Conservation (phyloP, 108 stramenopile species). For the Epipyxis sp. region DNA sequence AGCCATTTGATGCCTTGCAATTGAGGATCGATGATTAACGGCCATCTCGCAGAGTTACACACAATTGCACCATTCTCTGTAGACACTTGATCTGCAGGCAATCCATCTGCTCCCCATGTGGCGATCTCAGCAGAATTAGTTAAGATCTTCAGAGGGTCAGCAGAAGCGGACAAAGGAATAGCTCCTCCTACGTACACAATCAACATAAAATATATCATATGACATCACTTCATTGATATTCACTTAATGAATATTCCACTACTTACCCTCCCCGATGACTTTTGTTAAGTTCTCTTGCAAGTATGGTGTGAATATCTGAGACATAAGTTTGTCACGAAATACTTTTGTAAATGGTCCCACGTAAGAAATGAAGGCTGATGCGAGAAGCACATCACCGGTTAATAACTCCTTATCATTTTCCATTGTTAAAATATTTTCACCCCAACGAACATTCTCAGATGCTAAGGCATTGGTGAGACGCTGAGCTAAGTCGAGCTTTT, state of each 20-base stretch:
- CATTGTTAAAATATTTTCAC: constrained; percentile 56
- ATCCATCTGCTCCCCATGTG: constrained; percentile 59
- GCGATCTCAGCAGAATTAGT: constrained; percentile 62
- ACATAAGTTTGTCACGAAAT: constrained; percentile 64
- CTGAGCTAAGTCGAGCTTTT: constrained; percentile 71
- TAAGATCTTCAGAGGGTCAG: constrained; percentile 49
- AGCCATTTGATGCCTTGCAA: constrained; percentile 53
- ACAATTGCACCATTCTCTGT: constrained; percentile 66
- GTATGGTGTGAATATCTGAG: constrained; percentile 60
- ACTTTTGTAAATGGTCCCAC: constrained; percentile 72
- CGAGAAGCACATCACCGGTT: constrained; percentile 72
- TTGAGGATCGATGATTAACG: constrained; percentile 77
- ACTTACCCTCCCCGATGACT: constrained; percentile 43
- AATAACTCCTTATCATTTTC: constrained; percentile 59
- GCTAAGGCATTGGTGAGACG: constrained; percentile 69
- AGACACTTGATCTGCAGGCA: constrained; percentile 59
- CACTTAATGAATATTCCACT: constrained; percentile 42
- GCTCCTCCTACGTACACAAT: too few species aligned
- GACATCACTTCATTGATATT: too few species aligned
- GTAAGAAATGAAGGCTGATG: constrained; percentile 67
- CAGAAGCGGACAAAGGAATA: constrained; percentile 24
- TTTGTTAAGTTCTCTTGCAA: constrained; percentile 53
- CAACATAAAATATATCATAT: too few species aligned
- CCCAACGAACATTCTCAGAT: constrained; percentile 78
- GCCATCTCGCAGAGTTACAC: constrained; percentile 66